A percentile compares a stretch with the other conserved stretches of the same genome.
These are phyloP conservation scores for Terana coerulea DNA, from an alignment of 768 basidiomycete species.

Conservation along the genomic window DNA sequence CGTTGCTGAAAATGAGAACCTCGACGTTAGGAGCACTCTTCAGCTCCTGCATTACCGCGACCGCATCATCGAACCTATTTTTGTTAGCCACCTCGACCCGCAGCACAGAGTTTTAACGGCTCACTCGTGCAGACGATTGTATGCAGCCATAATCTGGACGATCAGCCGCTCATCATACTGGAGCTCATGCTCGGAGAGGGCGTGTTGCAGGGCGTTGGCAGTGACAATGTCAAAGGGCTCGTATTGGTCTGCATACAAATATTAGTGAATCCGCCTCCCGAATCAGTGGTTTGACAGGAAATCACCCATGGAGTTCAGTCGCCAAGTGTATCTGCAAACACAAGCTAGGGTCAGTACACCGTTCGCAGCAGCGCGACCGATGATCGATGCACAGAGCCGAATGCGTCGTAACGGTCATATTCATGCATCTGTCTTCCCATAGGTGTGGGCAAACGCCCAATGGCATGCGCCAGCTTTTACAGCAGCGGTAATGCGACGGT, in stretches of 20 bases:
- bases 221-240: conserved; percentile 27
- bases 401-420: too few species aligned
- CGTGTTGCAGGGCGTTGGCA: conserved; percentile 22
- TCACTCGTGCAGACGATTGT: conserved; percentile 20
- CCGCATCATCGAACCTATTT: conserved; percentile 25
- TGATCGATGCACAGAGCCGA: too few species aligned
- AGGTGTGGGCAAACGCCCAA: neutral
- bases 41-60: conserved; percentile 16
- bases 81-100: too few species aligned
- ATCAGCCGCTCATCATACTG: conserved; percentile 4
- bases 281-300: neutral
- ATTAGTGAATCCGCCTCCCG: too few species aligned
- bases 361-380: too few species aligned
- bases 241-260: conserved; percentile 19
- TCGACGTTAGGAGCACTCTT: conserved; percentile 11
- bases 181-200: conserved; percentile 16
- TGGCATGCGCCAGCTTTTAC: neutral
- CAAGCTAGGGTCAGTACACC: too few species aligned
- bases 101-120: conserved; percentile 2
- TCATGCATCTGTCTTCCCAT: too few species aligned
- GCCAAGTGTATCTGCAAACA: conserved; percentile 27
- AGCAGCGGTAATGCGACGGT: too few species aligned
- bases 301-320: conserved; percentile 20
- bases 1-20: conserved; percentile 27
- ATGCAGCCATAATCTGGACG: conserved; percentile 19